phyloP scores from a whole-genome alignment of 2,329 filamentous ascomycete species.

The Arthroderma sp. region DNA sequence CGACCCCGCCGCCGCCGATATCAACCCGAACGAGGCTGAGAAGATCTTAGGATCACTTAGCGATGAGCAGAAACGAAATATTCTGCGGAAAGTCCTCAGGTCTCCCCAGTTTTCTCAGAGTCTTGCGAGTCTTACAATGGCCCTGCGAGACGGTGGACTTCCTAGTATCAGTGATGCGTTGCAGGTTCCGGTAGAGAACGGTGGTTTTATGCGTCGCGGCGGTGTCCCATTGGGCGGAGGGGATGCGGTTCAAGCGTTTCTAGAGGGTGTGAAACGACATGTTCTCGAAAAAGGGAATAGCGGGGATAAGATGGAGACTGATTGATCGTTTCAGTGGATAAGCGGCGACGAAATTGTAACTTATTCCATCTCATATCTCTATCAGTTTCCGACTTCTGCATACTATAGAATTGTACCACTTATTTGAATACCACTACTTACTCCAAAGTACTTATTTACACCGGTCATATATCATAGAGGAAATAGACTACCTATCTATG shows the following conservation, averaged over 20 bases:
- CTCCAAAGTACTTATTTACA: no score
- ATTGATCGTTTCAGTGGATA: constrained; percentile 12
- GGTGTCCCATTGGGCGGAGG: constrained; percentile 77
- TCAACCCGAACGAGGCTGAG: constrained; percentile 53
- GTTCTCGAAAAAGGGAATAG: constrained; percentile 44
- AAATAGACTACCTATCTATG: no score
- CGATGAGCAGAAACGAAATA: constrained; percentile 60
- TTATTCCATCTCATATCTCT: no score
- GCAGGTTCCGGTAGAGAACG: constrained; percentile 65
- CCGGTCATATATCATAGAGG: no score
- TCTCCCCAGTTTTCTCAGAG: constrained; percentile 88
- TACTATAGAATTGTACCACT: no score
- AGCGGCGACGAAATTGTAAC: no score
- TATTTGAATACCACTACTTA: no score
- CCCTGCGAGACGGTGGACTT: constrained; percentile 76
- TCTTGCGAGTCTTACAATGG: constrained; percentile 69
- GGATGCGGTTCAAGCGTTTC: constrained; percentile 79
- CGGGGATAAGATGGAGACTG: constrained; percentile 32
- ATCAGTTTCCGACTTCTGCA: no score
- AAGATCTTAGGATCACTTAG: constrained; percentile 63
- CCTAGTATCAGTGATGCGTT: constrained; percentile 82
- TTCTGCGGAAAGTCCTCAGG: constrained; percentile 69
- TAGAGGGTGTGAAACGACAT: constrained; percentile 73
- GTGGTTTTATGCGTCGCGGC: constrained; percentile 65
- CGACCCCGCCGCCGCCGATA: constrained; percentile 42